phyloP scores from a whole-genome alignment of 2,329 filamentous ascomycete species.

The Cladosporium colombiae region DNA sequence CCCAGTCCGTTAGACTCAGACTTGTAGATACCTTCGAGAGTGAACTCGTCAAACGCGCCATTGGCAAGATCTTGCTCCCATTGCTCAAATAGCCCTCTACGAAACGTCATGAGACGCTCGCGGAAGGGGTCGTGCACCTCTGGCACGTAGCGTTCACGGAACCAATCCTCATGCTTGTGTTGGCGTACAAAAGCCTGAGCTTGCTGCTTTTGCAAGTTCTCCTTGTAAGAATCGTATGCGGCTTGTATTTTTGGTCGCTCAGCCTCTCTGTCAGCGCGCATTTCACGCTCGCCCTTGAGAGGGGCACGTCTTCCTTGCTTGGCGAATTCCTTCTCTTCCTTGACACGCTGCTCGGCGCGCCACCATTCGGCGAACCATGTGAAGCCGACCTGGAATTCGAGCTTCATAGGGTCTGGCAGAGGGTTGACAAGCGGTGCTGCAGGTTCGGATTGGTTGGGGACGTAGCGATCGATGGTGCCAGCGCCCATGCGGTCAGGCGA shows the following conservation, averaged over 20 bases:
- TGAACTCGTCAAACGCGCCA: slow-evolving; percentile 90
- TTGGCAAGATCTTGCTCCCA: slow-evolving; percentile 87
- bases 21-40: slow-evolving; percentile 90
- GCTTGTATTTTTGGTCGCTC: slow-evolving; percentile 77
- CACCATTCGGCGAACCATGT: slow-evolving; percentile 87
- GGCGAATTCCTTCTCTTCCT: slow-evolving; percentile 74
- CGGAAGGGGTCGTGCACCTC: slow-evolving; percentile 77
- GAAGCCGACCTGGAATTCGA: slow-evolving; percentile 80
- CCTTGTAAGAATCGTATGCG: slow-evolving; percentile 67
- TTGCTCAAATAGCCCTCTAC: slow-evolving; percentile 74
- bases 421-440: slow-evolving; percentile 61
- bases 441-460: slow-evolving; percentile 63
- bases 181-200: slow-evolving; percentile 85
- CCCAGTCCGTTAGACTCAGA: slow-evolving; percentile 86
- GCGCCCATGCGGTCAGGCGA: slow-evolving; percentile 50
- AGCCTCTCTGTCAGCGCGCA: slow-evolving; percentile 72
- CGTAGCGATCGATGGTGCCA: slow-evolving; percentile 76
- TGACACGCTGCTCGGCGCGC: slow-evolving; percentile 78
- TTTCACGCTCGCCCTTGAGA: slow-evolving; percentile 64
- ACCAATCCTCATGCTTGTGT: slow-evolving; percentile 97
- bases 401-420: slow-evolving; percentile 68
- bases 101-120: slow-evolving; percentile 74
- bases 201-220: slow-evolving; percentile 57
- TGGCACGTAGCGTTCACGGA: slow-evolving; percentile 88
- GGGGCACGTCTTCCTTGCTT: slow-evolving; percentile 66